Conservation (phyloP, 805 yeast species). For the Cyberlindnera euphorbiae region DNA sequence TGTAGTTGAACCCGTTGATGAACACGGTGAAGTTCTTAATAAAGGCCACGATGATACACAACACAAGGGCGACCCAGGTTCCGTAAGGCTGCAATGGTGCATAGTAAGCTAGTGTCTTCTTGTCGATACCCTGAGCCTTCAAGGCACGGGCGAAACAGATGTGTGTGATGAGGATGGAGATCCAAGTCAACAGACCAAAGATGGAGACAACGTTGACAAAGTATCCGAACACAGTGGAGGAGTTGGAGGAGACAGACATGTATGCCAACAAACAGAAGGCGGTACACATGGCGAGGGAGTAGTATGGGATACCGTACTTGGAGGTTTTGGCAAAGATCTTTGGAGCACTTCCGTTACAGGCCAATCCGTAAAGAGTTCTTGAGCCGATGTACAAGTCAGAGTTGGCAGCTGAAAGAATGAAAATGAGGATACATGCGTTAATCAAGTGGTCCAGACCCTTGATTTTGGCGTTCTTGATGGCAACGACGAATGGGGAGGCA, state of each 20-base stretch:
- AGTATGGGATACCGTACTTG: slow-evolving; percentile 58
- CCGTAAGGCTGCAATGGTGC: slow-evolving; percentile 73
- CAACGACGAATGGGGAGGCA: slow-evolving; percentile 84
- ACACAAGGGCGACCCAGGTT: slow-evolving; percentile 49
- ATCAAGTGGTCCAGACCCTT: slow-evolving; percentile 66
- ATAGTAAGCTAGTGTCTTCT: slow-evolving; percentile 38
- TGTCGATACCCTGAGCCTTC: slow-evolving; percentile 60
- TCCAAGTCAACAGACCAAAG: slow-evolving; percentile 73
- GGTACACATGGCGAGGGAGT: slow-evolving; percentile 45
- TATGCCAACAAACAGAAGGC: slow-evolving; percentile 60
- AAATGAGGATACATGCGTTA: slow-evolving; percentile 71
- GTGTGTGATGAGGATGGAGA: slow-evolving; percentile 63
- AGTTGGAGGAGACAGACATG: slow-evolving; percentile 57
- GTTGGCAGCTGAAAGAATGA: slow-evolving; percentile 79
- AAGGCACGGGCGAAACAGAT: slow-evolving; percentile 61
- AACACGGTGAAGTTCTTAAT: slow-evolving; percentile 73
- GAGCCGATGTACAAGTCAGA: slow-evolving; percentile 76
- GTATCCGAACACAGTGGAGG: slow-evolving; percentile 57
- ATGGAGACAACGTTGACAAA: slow-evolving; percentile 76
- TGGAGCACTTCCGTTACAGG: slow-evolving; percentile 75
- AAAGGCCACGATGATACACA: slow-evolving; percentile 52
- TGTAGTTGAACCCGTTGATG: slow-evolving; percentile 56
- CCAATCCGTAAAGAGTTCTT: slow-evolving; percentile 66
- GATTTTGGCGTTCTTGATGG: slow-evolving; percentile 63
- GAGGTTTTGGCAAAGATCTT: slow-evolving; percentile 52